Evolutionary conservation across 768 basidiomycete genomes (phyloP).

Genomic region (Boletus bicolor): DNA sequence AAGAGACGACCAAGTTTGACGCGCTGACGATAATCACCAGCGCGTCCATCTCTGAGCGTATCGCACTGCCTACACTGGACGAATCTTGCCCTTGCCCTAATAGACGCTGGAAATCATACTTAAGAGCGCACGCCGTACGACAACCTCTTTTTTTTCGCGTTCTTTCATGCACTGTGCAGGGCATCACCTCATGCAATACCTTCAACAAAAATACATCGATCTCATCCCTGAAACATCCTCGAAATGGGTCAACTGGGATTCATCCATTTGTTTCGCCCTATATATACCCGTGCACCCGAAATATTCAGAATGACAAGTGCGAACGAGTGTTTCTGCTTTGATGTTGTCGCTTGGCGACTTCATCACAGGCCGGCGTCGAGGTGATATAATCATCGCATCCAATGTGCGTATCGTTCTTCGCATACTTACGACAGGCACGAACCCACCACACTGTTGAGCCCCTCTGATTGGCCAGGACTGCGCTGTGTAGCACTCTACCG

Average conservation of each 20-base stretch:
- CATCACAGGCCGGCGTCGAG: slow-evolving; percentile 7
- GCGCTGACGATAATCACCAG: background rate
- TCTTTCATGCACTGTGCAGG: background rate
- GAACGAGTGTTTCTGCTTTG: background rate
- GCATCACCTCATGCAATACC: slow-evolving; percentile 2
- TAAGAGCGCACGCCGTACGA: background rate
- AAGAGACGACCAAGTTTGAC: too few species aligned
- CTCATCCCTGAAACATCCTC: slow-evolving; percentile 31
- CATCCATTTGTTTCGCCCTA: slow-evolving; percentile 20
- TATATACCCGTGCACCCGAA: background rate
- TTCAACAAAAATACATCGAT: slow-evolving; percentile 35
- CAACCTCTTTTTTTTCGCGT: background rate
- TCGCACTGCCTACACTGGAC: background rate
- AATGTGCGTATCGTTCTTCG: too few species aligned
- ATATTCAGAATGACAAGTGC: too few species aligned
- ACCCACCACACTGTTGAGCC: too few species aligned
- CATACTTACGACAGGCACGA: too few species aligned
- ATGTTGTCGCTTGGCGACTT: too few species aligned
- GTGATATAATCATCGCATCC: slow-evolving; percentile 14
- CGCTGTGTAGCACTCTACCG: too few species aligned
- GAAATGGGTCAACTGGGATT: slow-evolving; percentile 41
- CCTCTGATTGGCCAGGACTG: too few species aligned
- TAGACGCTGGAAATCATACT: slow-evolving; percentile 6
- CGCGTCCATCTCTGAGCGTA: background rate
- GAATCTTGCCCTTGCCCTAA: background rate